Evolutionary conservation across 345 rosid species (phyloP).

Genomic region (Eucalyptus pumila): DNA sequence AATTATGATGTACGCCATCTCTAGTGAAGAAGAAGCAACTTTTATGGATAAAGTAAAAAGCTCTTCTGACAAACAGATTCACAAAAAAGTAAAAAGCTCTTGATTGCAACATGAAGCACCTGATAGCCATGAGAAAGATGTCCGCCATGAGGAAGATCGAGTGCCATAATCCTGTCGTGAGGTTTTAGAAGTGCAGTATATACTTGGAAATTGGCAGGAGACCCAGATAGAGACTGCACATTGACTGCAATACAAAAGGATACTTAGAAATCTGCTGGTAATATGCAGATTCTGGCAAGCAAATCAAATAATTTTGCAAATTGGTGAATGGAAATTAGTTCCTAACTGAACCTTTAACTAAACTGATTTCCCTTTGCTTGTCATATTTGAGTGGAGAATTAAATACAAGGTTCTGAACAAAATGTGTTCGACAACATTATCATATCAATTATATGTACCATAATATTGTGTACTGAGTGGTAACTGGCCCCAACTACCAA

Average conservation of each 20-base stretch:
- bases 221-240: conserved; percentile 94
- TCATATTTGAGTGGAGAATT: not conserved
- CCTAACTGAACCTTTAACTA: not conserved
- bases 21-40: not conserved
- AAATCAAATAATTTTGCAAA: not conserved
- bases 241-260: conserved; percentile 48
- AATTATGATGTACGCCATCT: not conserved
- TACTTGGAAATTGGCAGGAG: conserved; percentile 95
- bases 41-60: not conserved
- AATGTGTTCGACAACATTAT: not conserved
- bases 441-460: not conserved
- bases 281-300: not conserved
- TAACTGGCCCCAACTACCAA: not conserved
- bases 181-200: conserved; percentile 89
- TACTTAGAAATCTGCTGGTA: not conserved
- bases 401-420: not conserved
- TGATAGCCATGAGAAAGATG: conserved; percentile 99
- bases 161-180: conserved; percentile 99
- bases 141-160: conserved; percentile 99
- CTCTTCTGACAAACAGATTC: not conserved
- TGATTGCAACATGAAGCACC: conserved; percentile 24
- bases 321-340: not conserved
- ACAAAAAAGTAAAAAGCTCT: not conserved
- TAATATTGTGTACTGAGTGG: not conserved
- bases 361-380: not conserved